Evolutionary conservation across 2,329 filamentous ascomycete species (phyloP).

Genomic region (Trichocomaceae sp.): DNA sequence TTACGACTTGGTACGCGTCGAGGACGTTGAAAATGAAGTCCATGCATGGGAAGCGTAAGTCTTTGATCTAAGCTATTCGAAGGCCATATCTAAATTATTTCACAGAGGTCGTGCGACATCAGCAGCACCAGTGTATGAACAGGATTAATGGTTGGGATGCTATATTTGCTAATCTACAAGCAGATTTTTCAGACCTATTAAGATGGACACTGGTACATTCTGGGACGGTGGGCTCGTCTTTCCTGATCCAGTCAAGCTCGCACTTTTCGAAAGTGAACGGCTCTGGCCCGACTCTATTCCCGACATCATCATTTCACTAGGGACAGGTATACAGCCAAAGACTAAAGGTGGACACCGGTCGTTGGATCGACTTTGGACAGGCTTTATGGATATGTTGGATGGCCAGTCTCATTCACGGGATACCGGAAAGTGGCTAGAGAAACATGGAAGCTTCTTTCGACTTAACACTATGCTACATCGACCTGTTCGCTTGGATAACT

Average conservation of each 20-base stretch:
- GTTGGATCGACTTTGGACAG: not conserved
- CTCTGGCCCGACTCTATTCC: not conserved
- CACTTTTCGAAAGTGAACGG: not conserved
- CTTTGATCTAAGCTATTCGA: too few species aligned
- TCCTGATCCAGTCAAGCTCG: not conserved
- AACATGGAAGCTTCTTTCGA: not conserved
- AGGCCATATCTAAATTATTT: not conserved
- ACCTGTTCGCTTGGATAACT: not conserved
- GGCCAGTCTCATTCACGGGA: not conserved
- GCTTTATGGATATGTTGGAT: not conserved
- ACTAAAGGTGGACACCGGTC: not conserved
- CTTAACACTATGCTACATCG: not conserved
- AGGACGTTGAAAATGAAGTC: not conserved
- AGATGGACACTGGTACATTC: not conserved
- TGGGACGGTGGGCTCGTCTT: not conserved
- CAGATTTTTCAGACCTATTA: not conserved
- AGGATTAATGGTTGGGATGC: not conserved
- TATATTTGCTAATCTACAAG: not conserved
- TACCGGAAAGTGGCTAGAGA: not conserved
- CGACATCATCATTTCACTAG: not conserved
- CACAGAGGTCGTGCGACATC: not conserved
- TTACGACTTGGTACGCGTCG: not conserved
- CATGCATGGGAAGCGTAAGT: not conserved
- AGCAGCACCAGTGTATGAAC: constrained; percentile 1
- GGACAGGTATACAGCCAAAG: not conserved